Percentiles rank a stretch among this genome's conserved stretches.
Conservation (phyloP, 306 rosid genomes). For the Inga leiocalycina region DNA sequence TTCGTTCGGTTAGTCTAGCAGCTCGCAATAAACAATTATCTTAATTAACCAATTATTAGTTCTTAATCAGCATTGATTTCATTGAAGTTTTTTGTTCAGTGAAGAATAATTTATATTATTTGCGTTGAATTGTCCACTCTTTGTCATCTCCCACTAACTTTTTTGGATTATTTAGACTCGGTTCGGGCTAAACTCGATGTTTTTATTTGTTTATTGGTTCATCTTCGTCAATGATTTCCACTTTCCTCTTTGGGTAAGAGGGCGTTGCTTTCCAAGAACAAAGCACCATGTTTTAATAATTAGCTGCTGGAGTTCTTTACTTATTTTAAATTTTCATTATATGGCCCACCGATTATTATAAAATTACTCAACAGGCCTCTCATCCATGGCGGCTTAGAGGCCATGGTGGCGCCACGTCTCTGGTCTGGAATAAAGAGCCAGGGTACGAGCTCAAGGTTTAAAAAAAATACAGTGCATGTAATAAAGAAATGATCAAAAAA, state of each 20-base stretch:
- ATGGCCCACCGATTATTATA: slow-evolving; percentile 37
- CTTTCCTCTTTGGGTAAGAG: slow-evolving; percentile 37
- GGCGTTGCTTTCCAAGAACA: background rate
- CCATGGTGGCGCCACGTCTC: slow-evolving; percentile 71
- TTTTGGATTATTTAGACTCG: background rate
- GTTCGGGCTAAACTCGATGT: background rate
- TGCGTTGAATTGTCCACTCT: background rate
- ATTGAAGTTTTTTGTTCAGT: background rate
- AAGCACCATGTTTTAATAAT: background rate
- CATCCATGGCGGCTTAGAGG: slow-evolving; percentile 45
- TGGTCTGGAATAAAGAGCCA: slow-evolving; percentile 50
- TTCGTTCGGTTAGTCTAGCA: background rate
- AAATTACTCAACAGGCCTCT: slow-evolving; percentile 26
- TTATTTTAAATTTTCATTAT: background rate
- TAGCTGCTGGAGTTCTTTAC: background rate
- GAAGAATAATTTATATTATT: background rate
- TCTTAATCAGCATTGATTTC: background rate
- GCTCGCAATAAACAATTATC: background rate
- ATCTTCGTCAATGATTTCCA: background rate
- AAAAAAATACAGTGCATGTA: slow-evolving; percentile 1
- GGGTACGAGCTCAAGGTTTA: slow-evolving; percentile 41
- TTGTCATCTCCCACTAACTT: background rate
- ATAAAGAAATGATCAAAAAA: slow-evolving; percentile 20
- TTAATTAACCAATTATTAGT: background rate
- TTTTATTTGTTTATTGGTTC: background rate